Percentiles rank a stretch among this genome's conserved stretches.
These are phyloP conservation scores for Cucurbita maxima DNA, from an alignment of 306 rosid genomes.

Conservation along the genomic window DNA sequence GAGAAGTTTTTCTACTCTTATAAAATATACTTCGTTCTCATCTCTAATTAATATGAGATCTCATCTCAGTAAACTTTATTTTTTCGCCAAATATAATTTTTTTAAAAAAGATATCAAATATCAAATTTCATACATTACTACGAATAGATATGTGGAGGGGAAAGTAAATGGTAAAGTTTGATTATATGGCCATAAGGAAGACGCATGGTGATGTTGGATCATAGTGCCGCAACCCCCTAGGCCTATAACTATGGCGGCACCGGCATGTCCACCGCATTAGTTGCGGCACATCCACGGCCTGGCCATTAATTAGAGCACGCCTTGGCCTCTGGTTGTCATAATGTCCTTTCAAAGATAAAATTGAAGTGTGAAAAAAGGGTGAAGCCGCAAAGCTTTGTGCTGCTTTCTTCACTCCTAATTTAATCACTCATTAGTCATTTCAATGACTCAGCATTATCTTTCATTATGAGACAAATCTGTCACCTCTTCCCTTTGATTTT, in stretches of 20 bases:
- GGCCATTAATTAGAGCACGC: background rate
- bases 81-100: too few relatives aligned
- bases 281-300: background rate
- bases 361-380: background rate
- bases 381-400: background rate
- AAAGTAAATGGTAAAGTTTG: background rate
- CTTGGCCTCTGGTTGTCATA: background rate
- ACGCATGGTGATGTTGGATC: background rate
- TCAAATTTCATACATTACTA: too few relatives aligned
- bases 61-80: too few relatives aligned
- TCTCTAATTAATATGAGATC: too few relatives aligned
- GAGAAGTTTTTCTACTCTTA: too few relatives aligned
- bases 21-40: too few relatives aligned
- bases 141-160: too few relatives aligned
- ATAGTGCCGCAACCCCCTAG: background rate
- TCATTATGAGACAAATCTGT: background rate
- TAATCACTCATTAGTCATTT: background rate
- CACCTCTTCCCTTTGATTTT: background rate
- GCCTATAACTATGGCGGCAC: background rate
- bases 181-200: background rate
- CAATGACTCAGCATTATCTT: background rate
- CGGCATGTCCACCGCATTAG: background rate
- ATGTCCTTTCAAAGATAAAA: background rate
- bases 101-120: too few relatives aligned
- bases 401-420: background rate